Percentiles rank a stretch among this genome's conserved stretches.
phyloP scores from a whole-genome alignment of 768 basidiomycete species.

The Lactifluus hygrophoroides region DNA sequence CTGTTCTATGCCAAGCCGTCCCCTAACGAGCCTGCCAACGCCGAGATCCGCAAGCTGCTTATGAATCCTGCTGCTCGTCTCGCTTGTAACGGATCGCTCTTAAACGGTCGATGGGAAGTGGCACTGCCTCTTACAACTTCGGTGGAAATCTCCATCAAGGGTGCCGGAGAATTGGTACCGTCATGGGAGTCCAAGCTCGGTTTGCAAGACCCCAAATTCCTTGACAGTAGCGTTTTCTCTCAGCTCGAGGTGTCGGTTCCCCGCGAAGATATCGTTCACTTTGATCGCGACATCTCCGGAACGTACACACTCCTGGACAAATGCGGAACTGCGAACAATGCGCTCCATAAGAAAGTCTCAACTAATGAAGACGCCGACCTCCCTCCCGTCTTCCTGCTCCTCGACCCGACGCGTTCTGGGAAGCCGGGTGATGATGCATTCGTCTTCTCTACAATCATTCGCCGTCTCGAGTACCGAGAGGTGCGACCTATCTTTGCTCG shows the following conservation, averaged over 20 bases:
- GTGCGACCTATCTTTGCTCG: constrained; percentile 68
- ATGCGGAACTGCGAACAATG: constrained; percentile 83
- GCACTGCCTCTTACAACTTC: constrained; percentile 55
- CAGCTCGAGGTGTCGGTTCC: constrained; percentile 56
- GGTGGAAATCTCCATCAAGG: constrained; percentile 54
- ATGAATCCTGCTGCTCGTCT: constrained; percentile 72
- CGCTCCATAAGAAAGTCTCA: constrained; percentile 59
- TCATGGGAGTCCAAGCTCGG: constrained; percentile 84
- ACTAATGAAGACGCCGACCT: constrained; percentile 36
- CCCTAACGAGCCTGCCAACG: constrained; percentile 61
- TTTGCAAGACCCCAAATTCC: constrained; percentile 53
- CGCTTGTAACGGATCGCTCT: constrained; percentile 45
- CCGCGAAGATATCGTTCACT: constrained; percentile 33
- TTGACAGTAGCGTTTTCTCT: constrained; percentile 59
- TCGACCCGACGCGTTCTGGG: constrained; percentile 79
- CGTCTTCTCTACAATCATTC: constrained; percentile 72
- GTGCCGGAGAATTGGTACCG: constrained; percentile 60
- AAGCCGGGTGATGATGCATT: constrained; percentile 70
- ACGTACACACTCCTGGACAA: constrained; percentile 69
- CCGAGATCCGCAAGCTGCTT: constrained; percentile 66
- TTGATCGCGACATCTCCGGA: constrained; percentile 81
- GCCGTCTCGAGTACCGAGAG: constrained; percentile 76
- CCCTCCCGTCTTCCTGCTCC: constrained; percentile 68
- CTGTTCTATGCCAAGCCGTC: constrained; percentile 68
- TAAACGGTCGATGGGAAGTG: constrained; percentile 71